phyloP scores from a whole-genome alignment of 345 rosid species.

The Pistacia atlantica region DNA sequence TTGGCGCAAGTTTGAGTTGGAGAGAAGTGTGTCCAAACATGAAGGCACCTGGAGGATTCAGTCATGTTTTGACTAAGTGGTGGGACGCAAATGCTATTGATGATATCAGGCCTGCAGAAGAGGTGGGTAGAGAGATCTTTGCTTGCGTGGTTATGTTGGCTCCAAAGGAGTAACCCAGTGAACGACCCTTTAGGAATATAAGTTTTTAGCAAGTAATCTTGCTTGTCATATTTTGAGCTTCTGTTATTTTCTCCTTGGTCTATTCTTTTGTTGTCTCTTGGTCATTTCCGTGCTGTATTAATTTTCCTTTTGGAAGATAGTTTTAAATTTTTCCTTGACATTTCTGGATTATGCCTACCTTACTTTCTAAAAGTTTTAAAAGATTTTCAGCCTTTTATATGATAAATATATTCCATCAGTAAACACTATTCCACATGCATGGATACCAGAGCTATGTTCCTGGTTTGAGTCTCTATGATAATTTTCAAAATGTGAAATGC shows the following conservation, averaged over 20 bases:
- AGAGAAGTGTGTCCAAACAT: conserved; percentile 17
- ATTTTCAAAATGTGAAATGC: neutral
- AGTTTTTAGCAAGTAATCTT: conserved; percentile 12
- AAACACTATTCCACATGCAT: neutral
- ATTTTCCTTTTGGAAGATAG: neutral
- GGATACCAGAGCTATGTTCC: neutral
- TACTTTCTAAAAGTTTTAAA: neutral
- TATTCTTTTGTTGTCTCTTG: neutral
- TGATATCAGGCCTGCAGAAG: conserved; percentile 24
- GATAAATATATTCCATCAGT: neutral
- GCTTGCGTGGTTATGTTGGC: conserved; percentile 12
- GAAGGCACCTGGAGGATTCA: conserved; percentile 23
- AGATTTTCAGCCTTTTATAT: neutral
- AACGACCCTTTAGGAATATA: conserved; percentile 8
- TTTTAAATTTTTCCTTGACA: neutral
- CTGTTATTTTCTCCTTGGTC: neutral
- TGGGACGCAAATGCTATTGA: conserved; percentile 21
- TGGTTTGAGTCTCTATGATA: conserved; percentile 1
- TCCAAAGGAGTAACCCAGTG: conserved; percentile 18
- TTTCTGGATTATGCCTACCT: neutral
- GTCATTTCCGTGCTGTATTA: neutral
- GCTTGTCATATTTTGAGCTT: conserved; percentile 2
- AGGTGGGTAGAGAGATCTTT: conserved; percentile 34
- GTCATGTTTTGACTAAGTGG: conserved; percentile 20
- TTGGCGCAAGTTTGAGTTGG: conserved; percentile 18